A percentile compares a stretch with the other conserved stretches of the same genome.
phyloP scores from a whole-genome alignment of 805 yeast species.

The Candida maris region DNA sequence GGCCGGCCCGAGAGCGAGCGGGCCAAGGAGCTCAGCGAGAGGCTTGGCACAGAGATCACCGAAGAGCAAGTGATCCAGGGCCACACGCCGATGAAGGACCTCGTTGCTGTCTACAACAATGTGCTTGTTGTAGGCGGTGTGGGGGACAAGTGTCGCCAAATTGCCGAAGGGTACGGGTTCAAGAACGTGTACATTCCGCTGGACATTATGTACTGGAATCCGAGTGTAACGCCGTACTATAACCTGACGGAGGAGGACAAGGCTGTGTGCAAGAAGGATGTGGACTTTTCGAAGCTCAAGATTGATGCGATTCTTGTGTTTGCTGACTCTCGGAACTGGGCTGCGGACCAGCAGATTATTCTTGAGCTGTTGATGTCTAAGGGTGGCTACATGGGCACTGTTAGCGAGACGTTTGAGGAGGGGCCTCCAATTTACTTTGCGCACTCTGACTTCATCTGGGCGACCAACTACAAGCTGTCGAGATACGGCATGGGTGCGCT shows the following conservation, averaged over 20 bases:
- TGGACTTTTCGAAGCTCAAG: conserved; percentile 61
- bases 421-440: conserved; percentile 86
- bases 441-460: conserved; percentile 91
- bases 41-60: conserved; percentile 58
- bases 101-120: conserved; percentile 62
- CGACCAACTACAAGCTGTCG: conserved; percentile 75
- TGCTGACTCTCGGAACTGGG: conserved; percentile 92
- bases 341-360: conserved; percentile 87
- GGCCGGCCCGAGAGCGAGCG: conserved; percentile 78
- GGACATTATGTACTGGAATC: conserved; percentile 83
- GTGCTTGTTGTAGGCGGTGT: conserved; percentile 89
- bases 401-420: conserved; percentile 62
- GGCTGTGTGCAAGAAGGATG: conserved; percentile 46
- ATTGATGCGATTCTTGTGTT: conserved; percentile 85
- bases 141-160: conserved; percentile 77
- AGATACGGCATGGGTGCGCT: conserved; percentile 95
- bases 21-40: conserved; percentile 62
- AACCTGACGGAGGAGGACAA: conserved; percentile 70
- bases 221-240: conserved; percentile 82
- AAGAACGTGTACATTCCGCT: conserved; percentile 76
- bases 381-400: conserved; percentile 82
- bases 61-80: conserved; percentile 87
- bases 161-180: conserved; percentile 82
- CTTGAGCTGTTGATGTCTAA: conserved; percentile 74
- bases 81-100: conserved; percentile 89